Evolutionary conservation across 306 rosid genomes (phyloP), one percentile per base, ranked within the genome.

Genomic region (Rosa chinensis): DNA sequence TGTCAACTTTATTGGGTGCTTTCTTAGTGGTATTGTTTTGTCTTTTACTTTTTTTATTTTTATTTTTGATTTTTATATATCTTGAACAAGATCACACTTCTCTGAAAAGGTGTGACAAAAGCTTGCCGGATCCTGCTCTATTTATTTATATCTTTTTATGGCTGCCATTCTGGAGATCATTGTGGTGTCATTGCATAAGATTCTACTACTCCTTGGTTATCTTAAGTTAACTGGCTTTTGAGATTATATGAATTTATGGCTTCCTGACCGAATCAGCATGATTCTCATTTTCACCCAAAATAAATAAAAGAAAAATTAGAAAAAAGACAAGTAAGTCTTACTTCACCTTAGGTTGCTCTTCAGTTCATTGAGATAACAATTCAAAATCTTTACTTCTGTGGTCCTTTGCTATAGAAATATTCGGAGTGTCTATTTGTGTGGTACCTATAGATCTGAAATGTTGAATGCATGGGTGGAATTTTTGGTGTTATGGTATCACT

Each of bases 21-120:
- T 6, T 56, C 16, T 56, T 14, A 39, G 14, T 74, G 66, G 58
- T 32, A 73, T 37, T 37, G 50, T 73, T 55, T 74, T 37, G 78
- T 74, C 40, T 50, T 68, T 66, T 37, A 4, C 56, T 18, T 3
- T 1, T 47, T 7, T 39, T 7, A 1, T 16, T 25, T 49, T 3
- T 32, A 25, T 32, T 17, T 1, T 5, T 40, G 3, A 0, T 40
- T 40, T 40, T 4, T 40, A 40, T 40, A 4, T 40, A 32, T 32
- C 35, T 32, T 32, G 35, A 32, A 32, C 35, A 32, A 32, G 35
- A 32, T 32, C 35, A 32, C 35, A 32, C 35, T 32, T 32, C 35
- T 32, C 35, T 32, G 35, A 32, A 32, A 32, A 32, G 35, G 35
- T 32, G 35, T 32, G 35, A 32, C 35, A 32, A 32, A 32, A 32